Conservation (phyloP, 805 yeast species). For the Candida patagonica region DNA sequence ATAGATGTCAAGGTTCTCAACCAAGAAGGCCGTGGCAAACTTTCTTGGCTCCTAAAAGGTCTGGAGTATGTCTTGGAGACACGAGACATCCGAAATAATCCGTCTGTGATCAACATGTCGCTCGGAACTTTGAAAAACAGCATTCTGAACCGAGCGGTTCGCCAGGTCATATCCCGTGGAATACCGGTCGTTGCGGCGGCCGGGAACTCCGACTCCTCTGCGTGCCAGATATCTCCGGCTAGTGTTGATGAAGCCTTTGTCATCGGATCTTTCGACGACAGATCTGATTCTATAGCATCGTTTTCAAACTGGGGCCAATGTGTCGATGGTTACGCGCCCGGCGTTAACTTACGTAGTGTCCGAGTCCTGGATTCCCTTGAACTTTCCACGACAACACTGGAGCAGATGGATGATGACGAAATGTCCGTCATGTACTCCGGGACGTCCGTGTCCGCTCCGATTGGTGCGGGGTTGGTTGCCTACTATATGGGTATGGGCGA, state of each 20-base stretch:
- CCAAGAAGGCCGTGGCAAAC: constrained; percentile 53
- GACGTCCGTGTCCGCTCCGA: constrained; percentile 96
- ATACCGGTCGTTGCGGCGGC: constrained; percentile 27
- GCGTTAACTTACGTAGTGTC: constrained; percentile 66
- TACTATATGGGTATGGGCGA: constrained; percentile 43
- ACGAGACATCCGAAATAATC: constrained; percentile 12
- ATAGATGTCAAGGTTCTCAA: constrained; percentile 68
- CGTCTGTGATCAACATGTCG: constrained; percentile 19
- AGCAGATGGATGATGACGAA: constrained; percentile 3
- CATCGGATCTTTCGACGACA: constrained; percentile 83
- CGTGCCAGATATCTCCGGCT: constrained; percentile 83
- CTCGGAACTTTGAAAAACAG: constrained; percentile 21
- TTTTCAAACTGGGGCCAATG: constrained; percentile 95
- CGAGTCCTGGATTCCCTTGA: constrained; percentile 5
- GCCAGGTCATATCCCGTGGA: constrained; percentile 17
- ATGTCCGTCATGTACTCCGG: constrained; percentile 35
- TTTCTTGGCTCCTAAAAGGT: constrained; percentile 27
- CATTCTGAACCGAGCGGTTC: constrained; percentile 21
- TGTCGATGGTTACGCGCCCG: constrained; percentile 79
- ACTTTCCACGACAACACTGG: neutral
- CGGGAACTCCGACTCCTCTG: constrained; percentile 71
- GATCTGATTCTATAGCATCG: constrained; percentile 55
- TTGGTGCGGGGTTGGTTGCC: constrained; percentile 80
- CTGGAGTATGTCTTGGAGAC: constrained; percentile 25
- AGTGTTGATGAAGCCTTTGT: constrained; percentile 63